phyloP scores from a whole-genome alignment of 192 early-diverging fungal genomes.

The Fimicolochytrium jonesii region DNA sequence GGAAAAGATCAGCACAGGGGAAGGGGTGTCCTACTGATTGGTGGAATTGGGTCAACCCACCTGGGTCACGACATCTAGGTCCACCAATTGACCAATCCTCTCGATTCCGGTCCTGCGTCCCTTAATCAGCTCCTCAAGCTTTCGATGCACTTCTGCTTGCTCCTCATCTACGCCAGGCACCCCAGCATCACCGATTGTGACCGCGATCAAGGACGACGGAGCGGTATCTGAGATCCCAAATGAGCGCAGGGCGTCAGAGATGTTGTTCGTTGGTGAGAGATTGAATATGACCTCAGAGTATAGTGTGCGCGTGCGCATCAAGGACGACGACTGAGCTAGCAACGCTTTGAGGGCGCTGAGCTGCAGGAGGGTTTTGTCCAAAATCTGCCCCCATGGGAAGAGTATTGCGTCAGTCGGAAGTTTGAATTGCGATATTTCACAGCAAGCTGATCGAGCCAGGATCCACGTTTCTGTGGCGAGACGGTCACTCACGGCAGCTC shows the following conservation, averaged over 20 bases:
- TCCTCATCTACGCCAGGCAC: conserved; percentile 11
- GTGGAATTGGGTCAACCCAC: background rate
- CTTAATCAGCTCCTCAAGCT: background rate
- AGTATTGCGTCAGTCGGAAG: too few species aligned
- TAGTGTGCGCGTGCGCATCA: conserved; percentile 35
- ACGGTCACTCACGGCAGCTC: too few species aligned
- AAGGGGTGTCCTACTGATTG: background rate
- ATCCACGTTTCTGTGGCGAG: too few species aligned
- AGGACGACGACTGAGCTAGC: conserved; percentile 19
- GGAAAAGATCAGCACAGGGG: background rate
- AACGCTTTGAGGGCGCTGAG: conserved; percentile 28
- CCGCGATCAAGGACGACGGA: conserved; percentile 6
- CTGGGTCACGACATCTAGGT: background rate
- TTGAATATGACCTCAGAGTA: conserved; percentile 41
- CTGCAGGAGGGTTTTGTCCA: too few species aligned
- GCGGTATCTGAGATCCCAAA: conserved; percentile 33
- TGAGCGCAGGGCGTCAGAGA: conserved; percentile 28
- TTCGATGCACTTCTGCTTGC: conserved; percentile 11
- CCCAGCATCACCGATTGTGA: background rate
- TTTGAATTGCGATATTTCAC: too few species aligned
- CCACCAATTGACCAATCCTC: background rate
- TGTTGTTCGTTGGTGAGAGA: conserved; percentile 35
- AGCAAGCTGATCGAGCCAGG: too few species aligned
- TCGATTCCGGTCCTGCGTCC: background rate
- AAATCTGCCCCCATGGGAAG: too few species aligned